Evolutionary conservation across 768 basidiomycete species (phyloP), one percentile per base, ranked within the genome.

Genomic region (Lepiota venenata): DNA sequence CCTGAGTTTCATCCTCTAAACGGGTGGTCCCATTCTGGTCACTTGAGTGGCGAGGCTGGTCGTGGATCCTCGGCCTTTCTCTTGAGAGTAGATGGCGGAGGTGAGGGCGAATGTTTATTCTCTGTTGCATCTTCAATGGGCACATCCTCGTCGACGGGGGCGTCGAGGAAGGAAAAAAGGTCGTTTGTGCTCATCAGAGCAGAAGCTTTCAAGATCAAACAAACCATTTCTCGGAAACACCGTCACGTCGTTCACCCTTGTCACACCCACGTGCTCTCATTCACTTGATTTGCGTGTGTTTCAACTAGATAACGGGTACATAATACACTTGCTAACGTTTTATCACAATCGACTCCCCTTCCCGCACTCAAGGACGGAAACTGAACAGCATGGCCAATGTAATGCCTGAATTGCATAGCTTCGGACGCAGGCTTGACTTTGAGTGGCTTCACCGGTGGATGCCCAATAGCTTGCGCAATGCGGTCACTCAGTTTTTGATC

Each of bases 381-480:
- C 14, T 42, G 41, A n/a, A 4, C 2, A 35, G 36, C 54, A 21
- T 56, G 67, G 63, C 75, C 76, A 56, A 77, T 58, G 59, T 66
- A 67, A 48, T 72, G 64, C 55, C 76, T 76, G 75, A 82, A 86
- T 47, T 72, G 74, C 55, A 82, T 58, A 10, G 82, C 83, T 65
- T 84, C 80, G 2, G 64, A 47, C 1, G 85, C 88, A 14, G 86
- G 69, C 68, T 82, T 83, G 60, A 82, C 81, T 54, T 72, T 60
- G 48, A 91, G 73, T 11, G 90, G 88, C 49, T 68, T 58, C n/a
- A 83, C 85, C 2, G 69, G 62, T 2, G 81, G 72, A 45, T 79
- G 74, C 39, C 83, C 83, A 48, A 94, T 76, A 2, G 83, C 88
- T 61, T 78, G 79, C n/a, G 91, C 91, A 60, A 98, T 76, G 57